A percentile compares a stretch with the other conserved stretches of the same genome.
Conservation (phyloP, 768 basidiomycete genomes). For the Sporobolomyces phaffii region DNA sequence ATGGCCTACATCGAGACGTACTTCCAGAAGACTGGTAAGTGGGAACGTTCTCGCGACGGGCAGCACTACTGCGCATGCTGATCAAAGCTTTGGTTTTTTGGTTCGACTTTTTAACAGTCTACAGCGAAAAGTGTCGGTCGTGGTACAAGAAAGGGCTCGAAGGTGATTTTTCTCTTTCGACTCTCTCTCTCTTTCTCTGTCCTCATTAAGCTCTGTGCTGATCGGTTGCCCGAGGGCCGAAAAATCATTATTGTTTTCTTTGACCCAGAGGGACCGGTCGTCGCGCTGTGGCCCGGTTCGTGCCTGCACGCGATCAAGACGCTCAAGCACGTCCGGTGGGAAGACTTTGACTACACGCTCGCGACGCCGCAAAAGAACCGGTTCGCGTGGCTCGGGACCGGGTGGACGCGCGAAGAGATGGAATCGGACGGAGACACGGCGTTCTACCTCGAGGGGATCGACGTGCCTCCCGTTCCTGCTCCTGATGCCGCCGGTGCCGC, state of each 20-base stretch:
- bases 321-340: conserved; percentile 59
- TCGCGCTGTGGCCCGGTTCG: conserved; percentile 57
- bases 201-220: neutral
- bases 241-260: too few relatives aligned
- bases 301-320: conserved; percentile 51
- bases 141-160: conserved; percentile 63
- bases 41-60: too few relatives aligned
- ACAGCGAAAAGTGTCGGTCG: conserved; percentile 56
- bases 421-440: conserved; percentile 36
- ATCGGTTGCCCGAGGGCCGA: neutral
- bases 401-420: conserved; percentile 57
- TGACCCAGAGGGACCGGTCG: conserved; percentile 53
- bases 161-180: neutral
- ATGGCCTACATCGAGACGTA: conserved; percentile 50
- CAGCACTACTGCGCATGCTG: too few relatives aligned
- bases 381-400: conserved; percentile 60
- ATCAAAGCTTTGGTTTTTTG: too few relatives aligned
- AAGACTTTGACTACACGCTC: conserved; percentile 51
- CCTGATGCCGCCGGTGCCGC: too few relatives aligned
- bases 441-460: conserved; percentile 15
- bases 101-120: too few relatives aligned
- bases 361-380: conserved; percentile 46
- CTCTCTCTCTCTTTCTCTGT: neutral
- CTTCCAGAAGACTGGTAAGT: conserved; percentile 12
- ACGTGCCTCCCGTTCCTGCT: conserved; percentile 9